These are phyloP conservation scores for Neurospora sp. DNA, from an alignment of 2,329 filamentous ascomycete species.

Conservation along the genomic window DNA sequence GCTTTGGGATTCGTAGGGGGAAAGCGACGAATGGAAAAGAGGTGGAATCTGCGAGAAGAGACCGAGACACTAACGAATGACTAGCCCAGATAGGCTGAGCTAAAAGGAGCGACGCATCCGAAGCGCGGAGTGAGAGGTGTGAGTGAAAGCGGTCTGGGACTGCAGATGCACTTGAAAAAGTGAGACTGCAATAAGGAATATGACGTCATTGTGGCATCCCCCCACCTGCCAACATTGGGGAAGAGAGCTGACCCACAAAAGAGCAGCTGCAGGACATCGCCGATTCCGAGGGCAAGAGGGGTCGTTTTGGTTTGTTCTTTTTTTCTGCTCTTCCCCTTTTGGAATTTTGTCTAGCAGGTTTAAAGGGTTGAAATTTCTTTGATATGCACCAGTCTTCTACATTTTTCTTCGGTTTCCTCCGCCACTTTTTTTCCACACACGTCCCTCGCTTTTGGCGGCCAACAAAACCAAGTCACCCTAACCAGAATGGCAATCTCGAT, in stretches of 20 bases:
- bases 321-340: background rate
- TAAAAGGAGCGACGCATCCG: background rate
- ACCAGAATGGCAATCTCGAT: background rate
- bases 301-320: too few relatives aligned
- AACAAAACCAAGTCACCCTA: background rate
- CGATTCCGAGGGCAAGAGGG: background rate
- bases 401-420: background rate
- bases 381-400: too few relatives aligned
- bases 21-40: background rate
- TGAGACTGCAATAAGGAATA: background rate
- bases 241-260: background rate
- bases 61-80: background rate
- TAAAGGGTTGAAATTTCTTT: too few relatives aligned
- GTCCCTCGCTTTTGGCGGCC: background rate
- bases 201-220: background rate
- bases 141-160: background rate
- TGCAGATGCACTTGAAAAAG: background rate
- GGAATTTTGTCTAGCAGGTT: background rate
- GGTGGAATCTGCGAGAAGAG: background rate
- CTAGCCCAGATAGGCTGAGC: background rate
- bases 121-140: background rate
- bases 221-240: background rate
- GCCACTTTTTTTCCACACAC: background rate
- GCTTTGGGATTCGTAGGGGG: background rate
- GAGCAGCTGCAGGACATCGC: background rate